These are phyloP conservation scores for Mycena indigotica DNA, from an alignment of 768 basidiomycete species.

Conservation along the genomic window DNA sequence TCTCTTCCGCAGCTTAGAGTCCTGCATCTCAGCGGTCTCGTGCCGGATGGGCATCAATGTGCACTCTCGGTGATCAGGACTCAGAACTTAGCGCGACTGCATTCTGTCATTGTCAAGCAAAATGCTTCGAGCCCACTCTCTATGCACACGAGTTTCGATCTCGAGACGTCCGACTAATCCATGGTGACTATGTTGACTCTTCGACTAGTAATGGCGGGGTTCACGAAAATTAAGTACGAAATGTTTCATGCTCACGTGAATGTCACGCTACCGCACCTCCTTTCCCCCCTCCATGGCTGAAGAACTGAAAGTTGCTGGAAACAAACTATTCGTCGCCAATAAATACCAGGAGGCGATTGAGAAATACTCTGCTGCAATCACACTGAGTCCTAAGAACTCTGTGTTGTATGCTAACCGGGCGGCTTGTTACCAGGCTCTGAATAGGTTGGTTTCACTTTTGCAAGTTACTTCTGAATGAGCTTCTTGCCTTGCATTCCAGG, in stretches of 20 bases:
- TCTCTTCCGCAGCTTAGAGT: not conserved
- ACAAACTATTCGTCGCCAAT: conserved; percentile 33
- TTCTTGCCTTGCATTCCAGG: not conserved
- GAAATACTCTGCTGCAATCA: conserved; percentile 40
- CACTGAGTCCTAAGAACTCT: conserved; percentile 33
- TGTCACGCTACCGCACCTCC: not conserved
- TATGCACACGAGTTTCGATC: no score
- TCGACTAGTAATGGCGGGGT: no score
- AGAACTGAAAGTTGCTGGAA: conserved; percentile 39
- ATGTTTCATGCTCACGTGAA: no score
- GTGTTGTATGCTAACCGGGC: conserved; percentile 42
- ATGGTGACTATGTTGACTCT: no score
- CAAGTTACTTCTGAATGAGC: not conserved
- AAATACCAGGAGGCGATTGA: conserved; percentile 29
- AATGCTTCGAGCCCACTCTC: no score
- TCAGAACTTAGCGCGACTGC: no score
- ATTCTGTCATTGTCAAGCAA: no score
- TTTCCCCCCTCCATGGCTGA: conserved; percentile 1
- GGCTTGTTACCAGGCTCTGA: conserved; percentile 32
- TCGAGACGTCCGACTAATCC: no score
- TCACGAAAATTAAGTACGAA: no score
- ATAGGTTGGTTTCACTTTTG: conserved; percentile 23
- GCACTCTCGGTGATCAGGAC: no score
- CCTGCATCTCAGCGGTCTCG: not conserved
- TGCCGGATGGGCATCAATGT: not conserved